Evolutionary conservation across 2,329 filamentous ascomycete species (phyloP).

Genomic region (Mycosphaerelloides madeirae): DNA sequence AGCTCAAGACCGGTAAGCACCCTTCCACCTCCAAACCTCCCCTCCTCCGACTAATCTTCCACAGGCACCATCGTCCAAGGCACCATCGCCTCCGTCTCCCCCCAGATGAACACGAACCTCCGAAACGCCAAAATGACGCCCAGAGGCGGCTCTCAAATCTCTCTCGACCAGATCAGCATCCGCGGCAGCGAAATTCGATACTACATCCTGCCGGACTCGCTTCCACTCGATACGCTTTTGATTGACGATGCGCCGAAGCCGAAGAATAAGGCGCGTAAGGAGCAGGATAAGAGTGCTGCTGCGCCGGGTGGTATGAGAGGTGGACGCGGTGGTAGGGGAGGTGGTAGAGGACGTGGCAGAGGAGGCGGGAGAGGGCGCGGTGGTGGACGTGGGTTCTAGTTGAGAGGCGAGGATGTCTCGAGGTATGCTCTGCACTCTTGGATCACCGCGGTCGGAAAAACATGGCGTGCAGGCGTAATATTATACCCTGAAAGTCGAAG

Average conservation of each 20-base stretch:
- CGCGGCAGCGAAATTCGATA: constrained; percentile 94
- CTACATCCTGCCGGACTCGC: constrained; percentile 90
- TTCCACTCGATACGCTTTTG: constrained; percentile 89
- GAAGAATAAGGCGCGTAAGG: constrained; percentile 99
- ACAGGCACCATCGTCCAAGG: constrained; percentile 91
- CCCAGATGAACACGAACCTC: constrained; percentile 97
- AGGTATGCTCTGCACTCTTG: too few relatives aligned
- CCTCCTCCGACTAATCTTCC: constrained; percentile 3
- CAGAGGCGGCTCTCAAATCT: constrained; percentile 78
- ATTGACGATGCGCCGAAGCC: constrained; percentile 97
- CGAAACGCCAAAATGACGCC: constrained; percentile 96
- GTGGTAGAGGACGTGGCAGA: constrained; percentile 37
- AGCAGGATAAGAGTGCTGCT: constrained; percentile 49
- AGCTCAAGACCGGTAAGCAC: constrained; percentile 85
- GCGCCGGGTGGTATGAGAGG: constrained; percentile 42
- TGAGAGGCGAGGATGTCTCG: neutral
- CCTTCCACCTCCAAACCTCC: neutral
- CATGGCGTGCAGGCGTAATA: too few relatives aligned
- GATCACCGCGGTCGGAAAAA: too few relatives aligned
- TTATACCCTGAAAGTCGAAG: too few relatives aligned
- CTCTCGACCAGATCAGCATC: constrained; percentile 93
- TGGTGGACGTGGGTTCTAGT: constrained; percentile 22
- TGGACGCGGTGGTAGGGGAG: constrained; percentile 44
- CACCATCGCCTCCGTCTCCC: constrained; percentile 93
- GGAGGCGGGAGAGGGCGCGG: constrained; percentile 30